Conservation (phyloP, 2,329 filamentous ascomycete species). For the Beauveria sp. region DNA sequence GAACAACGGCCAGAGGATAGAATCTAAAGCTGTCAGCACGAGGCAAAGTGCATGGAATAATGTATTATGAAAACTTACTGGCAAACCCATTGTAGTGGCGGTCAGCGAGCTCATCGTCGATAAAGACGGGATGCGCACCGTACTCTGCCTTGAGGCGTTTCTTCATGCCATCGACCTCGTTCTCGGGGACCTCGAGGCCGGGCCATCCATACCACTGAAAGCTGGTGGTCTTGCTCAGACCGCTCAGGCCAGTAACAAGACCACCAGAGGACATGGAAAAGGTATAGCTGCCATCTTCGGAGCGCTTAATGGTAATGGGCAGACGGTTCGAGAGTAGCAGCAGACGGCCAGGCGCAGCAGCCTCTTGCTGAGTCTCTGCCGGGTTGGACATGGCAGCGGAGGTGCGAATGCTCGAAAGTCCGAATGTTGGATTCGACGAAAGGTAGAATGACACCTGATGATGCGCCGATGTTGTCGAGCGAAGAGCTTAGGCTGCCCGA, state of each 20-base stretch:
- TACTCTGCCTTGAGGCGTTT: slow-evolving; percentile 79
- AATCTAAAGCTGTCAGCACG: slow-evolving; percentile 50
- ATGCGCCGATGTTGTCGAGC: neutral
- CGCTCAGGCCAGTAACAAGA: slow-evolving; percentile 86
- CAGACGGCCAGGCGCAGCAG: slow-evolving; percentile 42
- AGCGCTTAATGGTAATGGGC: slow-evolving; percentile 92
- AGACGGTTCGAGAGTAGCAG: slow-evolving; percentile 90
- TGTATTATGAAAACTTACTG: slow-evolving; percentile 52
- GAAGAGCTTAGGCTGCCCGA: neutral
- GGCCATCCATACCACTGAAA: slow-evolving; percentile 99
- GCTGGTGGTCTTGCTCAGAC: slow-evolving; percentile 82
- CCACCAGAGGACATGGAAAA: slow-evolving; percentile 97
- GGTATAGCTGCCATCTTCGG: slow-evolving; percentile 82
- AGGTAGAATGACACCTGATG: neutral
- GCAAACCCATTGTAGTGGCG: slow-evolving; percentile 97
- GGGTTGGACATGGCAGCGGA: slow-evolving; percentile 28
- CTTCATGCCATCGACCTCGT: slow-evolving; percentile 67
- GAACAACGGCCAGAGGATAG: slow-evolving; percentile 96
- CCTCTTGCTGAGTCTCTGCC: slow-evolving; percentile 26
- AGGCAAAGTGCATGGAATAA: neutral
- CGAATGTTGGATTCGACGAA: neutral
- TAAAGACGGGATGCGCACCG: slow-evolving; percentile 83
- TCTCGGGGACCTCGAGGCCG: slow-evolving; percentile 81
- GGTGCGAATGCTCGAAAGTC: neutral
- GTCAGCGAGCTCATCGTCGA: slow-evolving; percentile 89